Conservation (phyloP, 352 stramenopile species). For the Globisporangium carolinianum region DNA sequence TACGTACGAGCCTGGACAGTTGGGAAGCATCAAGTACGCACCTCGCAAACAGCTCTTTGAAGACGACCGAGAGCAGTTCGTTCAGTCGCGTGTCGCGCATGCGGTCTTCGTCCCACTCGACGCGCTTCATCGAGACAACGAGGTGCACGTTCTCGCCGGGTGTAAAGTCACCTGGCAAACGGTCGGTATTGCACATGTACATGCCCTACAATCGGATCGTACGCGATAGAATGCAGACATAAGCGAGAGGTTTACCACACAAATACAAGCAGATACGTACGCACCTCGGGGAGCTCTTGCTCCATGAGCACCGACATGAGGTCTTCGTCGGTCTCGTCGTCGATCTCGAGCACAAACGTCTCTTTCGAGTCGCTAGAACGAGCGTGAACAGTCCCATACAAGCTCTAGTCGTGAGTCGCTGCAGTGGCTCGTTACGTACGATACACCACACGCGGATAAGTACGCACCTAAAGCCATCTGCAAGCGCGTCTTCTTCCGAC, state of each 20-base stretch:
- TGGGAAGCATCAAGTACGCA: slow-evolving; percentile 11
- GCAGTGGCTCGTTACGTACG: no score
- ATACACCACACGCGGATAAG: no score
- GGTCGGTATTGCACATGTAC: slow-evolving; percentile 84
- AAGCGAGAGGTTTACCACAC: neutral
- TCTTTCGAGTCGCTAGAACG: slow-evolving; percentile 62
- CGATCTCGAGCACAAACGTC: slow-evolving; percentile 88
- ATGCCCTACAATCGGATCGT: slow-evolving; percentile 32
- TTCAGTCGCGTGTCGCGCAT: slow-evolving; percentile 83
- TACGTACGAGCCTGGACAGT: no score
- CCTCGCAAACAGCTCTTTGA: slow-evolving; percentile 84
- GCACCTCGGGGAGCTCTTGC: slow-evolving; percentile 72
- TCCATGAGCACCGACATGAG: slow-evolving; percentile 88
- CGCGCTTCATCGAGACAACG: slow-evolving; percentile 83
- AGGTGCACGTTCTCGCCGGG: slow-evolving; percentile 74
- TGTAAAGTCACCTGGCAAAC: slow-evolving; percentile 60
- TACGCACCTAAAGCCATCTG: slow-evolving; percentile 46
- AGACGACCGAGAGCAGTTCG: slow-evolving; percentile 74
- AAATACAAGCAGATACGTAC: neutral
- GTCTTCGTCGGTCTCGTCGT: slow-evolving; percentile 91
- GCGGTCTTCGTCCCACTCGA: slow-evolving; percentile 84
- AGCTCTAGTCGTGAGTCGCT: no score
- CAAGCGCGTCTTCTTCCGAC: slow-evolving; percentile 78
- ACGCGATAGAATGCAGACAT: neutral
- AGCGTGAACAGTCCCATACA: no score